Base-by-base conservation (phyloP, 345 rosid species). In the Euphorbia pulcherrima region DNA sequence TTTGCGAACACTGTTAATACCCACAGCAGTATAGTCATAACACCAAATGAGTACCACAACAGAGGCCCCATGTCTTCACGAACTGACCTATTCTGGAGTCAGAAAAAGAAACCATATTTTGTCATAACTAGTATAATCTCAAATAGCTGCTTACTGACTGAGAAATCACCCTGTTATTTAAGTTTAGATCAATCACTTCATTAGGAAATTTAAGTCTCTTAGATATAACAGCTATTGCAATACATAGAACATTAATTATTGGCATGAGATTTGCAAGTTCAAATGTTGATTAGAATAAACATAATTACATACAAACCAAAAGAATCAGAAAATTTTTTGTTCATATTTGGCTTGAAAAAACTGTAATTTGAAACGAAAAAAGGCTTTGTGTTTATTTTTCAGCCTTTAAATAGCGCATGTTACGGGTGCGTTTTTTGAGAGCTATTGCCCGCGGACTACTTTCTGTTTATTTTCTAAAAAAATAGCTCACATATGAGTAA, bases 21-120 rank as follows among this genome's bases (percentile, higher is more conserved):
- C 86, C 74, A 72, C 27, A 83, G 63, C 69, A 85, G 86, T 33
- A 59, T 27, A 51, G 74, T 3, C 47, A 82, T 62, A 47, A 80
- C 73, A 30, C 84, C 84, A 68, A 71, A 54, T 29, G 92, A 83
- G 63, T 82, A 51, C 92, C 92, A 87, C 21, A 87, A 39, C 44
- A 82, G n/a, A 16, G 81, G 81, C 10, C 81, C 89, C 79, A 83
- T 41, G 21, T 82, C 79, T 12, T 74, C 79, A 56, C 74, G 58
- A 29, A 29, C 6, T 60, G 6, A 75, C 67, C 74, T 73, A 54
- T 67, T 70, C 87, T 85, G 84, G 28, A 41, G n/a, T 20, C 20
- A 33, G 5, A 39, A 71, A 23, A n/a, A 52, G 24, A 69, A 20
- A 4, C 12, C 7, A 61, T 30, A 8, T 26, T 10, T n/a, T n/a